Evolutionary conservation across 2,329 filamentous ascomycete species (phyloP).

Genomic region (Arthroderma sp.): DNA sequence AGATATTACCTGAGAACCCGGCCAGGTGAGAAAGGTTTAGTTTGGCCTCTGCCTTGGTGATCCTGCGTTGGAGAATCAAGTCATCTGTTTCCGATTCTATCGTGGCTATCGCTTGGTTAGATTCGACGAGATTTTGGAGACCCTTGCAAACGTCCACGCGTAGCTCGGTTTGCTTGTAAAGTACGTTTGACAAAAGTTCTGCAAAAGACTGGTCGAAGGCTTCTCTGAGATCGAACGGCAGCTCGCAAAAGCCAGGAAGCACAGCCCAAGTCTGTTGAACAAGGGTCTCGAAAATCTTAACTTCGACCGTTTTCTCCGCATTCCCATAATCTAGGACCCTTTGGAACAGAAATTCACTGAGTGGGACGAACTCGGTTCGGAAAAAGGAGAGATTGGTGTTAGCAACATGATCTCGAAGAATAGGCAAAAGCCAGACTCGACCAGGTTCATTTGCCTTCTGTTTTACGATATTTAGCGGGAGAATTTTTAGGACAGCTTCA

Average conservation of each 20-base stretch:
- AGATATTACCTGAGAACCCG: slow-evolving; percentile 68
- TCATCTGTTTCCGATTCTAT: slow-evolving; percentile 58
- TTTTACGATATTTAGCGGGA: slow-evolving; percentile 74
- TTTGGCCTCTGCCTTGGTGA: slow-evolving; percentile 60
- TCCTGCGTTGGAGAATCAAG: slow-evolving; percentile 61
- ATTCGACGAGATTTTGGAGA: slow-evolving; percentile 77
- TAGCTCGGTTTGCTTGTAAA: slow-evolving; percentile 84
- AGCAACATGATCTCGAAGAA: slow-evolving; percentile 76
- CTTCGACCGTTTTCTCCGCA: slow-evolving; percentile 81
- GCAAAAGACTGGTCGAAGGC: slow-evolving; percentile 81
- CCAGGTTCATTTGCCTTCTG: slow-evolving; percentile 67
- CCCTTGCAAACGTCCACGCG: slow-evolving; percentile 77
- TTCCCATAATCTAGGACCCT: slow-evolving; percentile 69
- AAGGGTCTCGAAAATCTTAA: slow-evolving; percentile 95
- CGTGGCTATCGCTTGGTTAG: slow-evolving; percentile 67
- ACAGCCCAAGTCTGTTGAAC: slow-evolving; percentile 93
- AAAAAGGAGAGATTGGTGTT: slow-evolving; percentile 85
- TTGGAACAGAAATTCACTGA: slow-evolving; percentile 85
- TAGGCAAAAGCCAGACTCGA: slow-evolving; percentile 85
- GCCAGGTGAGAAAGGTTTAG: slow-evolving; percentile 74
- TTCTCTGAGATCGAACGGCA: slow-evolving; percentile 63
- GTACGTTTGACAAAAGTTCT: slow-evolving; percentile 75
- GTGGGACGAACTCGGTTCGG: slow-evolving; percentile 67
- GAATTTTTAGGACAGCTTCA: slow-evolving; percentile 62
- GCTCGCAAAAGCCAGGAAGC: slow-evolving; percentile 85